Conservation (phyloP, 169 alveolate genomes). For the Eimeria necatrix region DNA sequence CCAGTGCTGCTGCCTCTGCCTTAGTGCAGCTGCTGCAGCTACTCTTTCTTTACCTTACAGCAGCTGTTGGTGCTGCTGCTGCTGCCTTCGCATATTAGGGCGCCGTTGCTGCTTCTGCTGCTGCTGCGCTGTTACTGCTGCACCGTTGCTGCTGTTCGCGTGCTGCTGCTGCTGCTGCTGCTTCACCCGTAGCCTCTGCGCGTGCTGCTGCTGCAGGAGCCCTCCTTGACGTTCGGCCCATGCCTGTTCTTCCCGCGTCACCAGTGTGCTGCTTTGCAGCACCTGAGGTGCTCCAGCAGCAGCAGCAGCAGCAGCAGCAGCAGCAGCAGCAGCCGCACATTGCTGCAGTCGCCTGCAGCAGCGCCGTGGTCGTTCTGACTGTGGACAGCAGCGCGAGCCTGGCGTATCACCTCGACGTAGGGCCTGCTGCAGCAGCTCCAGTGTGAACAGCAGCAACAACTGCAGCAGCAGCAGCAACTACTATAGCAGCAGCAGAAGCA, state of each 20-base stretch:
- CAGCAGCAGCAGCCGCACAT: slow-evolving; percentile 51
- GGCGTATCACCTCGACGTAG: slow-evolving; percentile 7
- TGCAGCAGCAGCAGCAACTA: not conserved
- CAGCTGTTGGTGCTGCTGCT: not conserved
- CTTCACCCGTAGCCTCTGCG: not conserved
- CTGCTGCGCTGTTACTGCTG: not conserved
- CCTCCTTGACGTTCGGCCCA: slow-evolving; percentile 49
- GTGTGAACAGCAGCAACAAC: slow-evolving; percentile 1
- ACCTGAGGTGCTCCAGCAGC: not conserved
- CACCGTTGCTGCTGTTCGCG: not conserved
- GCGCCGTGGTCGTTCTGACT: slow-evolving; percentile 36
- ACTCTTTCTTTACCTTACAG: not conserved
- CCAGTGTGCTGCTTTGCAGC: slow-evolving; percentile 42
- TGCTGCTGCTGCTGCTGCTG: slow-evolving; percentile 7
- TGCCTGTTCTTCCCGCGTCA: not conserved
- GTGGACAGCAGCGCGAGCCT: slow-evolving; percentile 21
- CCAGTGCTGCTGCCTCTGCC: not conserved
- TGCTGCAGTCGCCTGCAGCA: slow-evolving; percentile 64
- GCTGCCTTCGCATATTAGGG: not conserved
- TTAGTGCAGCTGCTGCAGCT: not conserved
- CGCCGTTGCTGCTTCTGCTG: not conserved
- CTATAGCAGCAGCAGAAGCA: not conserved
- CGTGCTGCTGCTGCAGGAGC: slow-evolving; percentile 40
- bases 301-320: slow-evolving; percentile 38
- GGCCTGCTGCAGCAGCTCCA: not conserved